Conservation (phyloP, 1,284 basidiomycete genomes). For the Ganoderma boninense region DNA sequence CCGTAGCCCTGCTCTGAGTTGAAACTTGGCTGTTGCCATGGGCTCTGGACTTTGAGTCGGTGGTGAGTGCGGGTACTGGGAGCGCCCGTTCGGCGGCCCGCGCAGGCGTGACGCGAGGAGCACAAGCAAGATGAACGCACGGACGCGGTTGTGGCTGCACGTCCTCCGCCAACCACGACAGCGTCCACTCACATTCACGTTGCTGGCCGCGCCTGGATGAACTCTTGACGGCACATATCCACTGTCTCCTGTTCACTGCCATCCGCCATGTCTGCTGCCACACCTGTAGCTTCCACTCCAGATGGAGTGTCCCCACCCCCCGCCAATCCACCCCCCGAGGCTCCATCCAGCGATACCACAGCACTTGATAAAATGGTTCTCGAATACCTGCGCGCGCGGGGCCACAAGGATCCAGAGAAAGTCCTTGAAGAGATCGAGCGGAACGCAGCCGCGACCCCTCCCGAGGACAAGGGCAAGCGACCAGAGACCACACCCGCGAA, state of each 20-base stretch:
- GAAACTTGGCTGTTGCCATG: neutral
- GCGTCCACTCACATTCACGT: neutral
- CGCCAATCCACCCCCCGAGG: slow-evolving; percentile 27
- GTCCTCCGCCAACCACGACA: slow-evolving; percentile 4
- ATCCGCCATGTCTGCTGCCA: slow-evolving; percentile 51
- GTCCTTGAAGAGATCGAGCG: slow-evolving; percentile 76
- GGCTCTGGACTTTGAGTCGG: too few relatives aligned
- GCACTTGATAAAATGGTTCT: slow-evolving; percentile 73
- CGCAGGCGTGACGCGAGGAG: too few relatives aligned
- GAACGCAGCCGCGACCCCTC: slow-evolving; percentile 45
- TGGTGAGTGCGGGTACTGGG: too few relatives aligned
- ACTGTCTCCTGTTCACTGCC: slow-evolving; percentile 21
- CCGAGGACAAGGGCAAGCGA: slow-evolving; percentile 60
- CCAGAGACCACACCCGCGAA: slow-evolving; percentile 46
- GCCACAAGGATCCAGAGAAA: slow-evolving; percentile 81
- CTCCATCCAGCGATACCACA: slow-evolving; percentile 32
- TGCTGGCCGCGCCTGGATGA: neutral
- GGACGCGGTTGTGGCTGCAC: slow-evolving; percentile 17
- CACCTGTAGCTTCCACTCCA: slow-evolving; percentile 50
- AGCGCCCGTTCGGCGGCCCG: too few relatives aligned
- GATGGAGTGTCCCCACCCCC: slow-evolving; percentile 40
- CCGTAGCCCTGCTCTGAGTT: neutral
- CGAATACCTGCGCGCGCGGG: slow-evolving; percentile 86
- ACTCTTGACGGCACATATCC: slow-evolving; percentile 2
- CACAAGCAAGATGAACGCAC: slow-evolving; percentile 1